These are phyloP conservation scores for Fomitopsis pulvina DNA, from an alignment of 768 basidiomycete species.

Conservation along the genomic window DNA sequence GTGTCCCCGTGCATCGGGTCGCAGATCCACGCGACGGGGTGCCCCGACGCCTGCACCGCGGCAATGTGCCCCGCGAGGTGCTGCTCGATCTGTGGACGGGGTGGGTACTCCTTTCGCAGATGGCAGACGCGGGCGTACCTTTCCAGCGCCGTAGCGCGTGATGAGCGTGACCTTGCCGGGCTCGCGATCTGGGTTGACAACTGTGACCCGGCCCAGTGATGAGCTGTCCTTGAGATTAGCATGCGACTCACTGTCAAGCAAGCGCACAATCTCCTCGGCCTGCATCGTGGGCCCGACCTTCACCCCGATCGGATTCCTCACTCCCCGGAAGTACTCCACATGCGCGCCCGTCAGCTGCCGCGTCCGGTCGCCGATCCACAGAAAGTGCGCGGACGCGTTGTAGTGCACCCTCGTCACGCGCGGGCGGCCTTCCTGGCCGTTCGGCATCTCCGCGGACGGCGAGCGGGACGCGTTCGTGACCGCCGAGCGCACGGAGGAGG, in stretches of 20 bases:
- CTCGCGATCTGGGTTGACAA: conserved; percentile 84
- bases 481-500: conserved; percentile 14
- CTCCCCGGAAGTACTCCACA: conserved; percentile 90
- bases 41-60: conserved; percentile 71
- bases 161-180: conserved; percentile 83
- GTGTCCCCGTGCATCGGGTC: conserved; percentile 99
- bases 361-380: conserved; percentile 98
- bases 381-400: conserved; percentile 89
- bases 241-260: conserved; percentile 63
- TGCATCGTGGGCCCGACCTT: conserved; percentile 92
- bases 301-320: conserved; percentile 90
- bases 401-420: conserved; percentile 43
- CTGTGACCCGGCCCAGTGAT: conserved; percentile 29
- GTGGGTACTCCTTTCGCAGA: not conserved
- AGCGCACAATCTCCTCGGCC: conserved; percentile 62
- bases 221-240: not conserved
- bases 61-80: conserved; percentile 76
- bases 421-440: not conserved
- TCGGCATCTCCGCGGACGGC: not conserved
- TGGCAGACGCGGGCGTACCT: conserved; percentile 43
- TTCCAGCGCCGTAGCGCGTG: conserved; percentile 86
- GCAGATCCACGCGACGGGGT: conserved; percentile 91
- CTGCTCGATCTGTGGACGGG: conserved; percentile 53
- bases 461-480: conserved; percentile 1
- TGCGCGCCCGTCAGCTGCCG: conserved; percentile 89